Base-by-base conservation (phyloP, 768 basidiomycete genomes). In the Russula griseocarnosa region DNA sequence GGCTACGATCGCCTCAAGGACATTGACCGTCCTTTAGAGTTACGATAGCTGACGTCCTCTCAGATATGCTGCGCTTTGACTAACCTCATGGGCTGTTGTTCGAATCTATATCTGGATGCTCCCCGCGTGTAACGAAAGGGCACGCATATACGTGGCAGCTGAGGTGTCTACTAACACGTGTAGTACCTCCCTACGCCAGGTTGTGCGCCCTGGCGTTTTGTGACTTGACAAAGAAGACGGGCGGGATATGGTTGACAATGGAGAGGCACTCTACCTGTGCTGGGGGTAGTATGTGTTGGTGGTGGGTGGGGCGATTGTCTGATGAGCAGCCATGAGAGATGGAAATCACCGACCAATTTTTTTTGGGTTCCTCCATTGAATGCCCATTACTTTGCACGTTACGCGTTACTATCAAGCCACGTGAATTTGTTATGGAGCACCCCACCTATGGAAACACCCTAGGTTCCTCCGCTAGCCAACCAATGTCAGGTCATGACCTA, bases 21-120 rank as follows among this genome's bases (percentile, higher is more conserved):
- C 24, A 2, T 22, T 6, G 28, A 8, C n/a, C 4, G 9, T 53
- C n/a, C 18, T 44, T 42, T 38, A 52, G 22, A 76, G 76, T 0
- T 89, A 79, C 71, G 86, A 88, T 67, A 22, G 68, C 81, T 20
- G 76, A 90, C 55, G 80, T 91, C 61, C 78, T 88, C 53, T 89
- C 86, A 3, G 88, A 91, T 74, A 77, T 92, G 13, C 78, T 91
- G 28, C 86, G 89, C 73, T 88, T 90, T 70, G 77, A 83, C 70
- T 68, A 69, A 58, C 86, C 83, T 49, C 88, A 89, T 71, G 79
- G 76, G 61, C 79, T 73, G 24, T 78, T 89, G 42, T 70, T 90
- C 28, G 65, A 72, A 5, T 86, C 87, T 8, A 71, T 86, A 22
- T n/a, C n/a, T 69, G 69, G 0, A 69, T 75, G 30, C 78, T 90